These are phyloP conservation scores for Exophiala viscosa DNA, from an alignment of 2,329 filamentous ascomycete genomes.

Conservation along the genomic window DNA sequence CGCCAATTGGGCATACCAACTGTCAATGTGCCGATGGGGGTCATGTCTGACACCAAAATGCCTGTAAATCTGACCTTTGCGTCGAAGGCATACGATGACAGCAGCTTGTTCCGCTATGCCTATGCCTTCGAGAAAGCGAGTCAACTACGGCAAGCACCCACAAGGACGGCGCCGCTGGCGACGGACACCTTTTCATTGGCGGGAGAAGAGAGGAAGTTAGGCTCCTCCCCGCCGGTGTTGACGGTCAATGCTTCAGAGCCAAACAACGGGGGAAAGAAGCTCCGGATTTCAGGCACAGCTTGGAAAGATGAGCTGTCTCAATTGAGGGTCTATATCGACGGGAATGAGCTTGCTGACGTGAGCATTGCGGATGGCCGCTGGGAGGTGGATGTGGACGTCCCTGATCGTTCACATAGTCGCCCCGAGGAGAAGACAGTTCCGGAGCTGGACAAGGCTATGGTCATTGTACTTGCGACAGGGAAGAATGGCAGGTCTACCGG, in stretches of 20 bases:
- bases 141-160: not conserved
- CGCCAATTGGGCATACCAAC: slow-evolving; percentile 30
- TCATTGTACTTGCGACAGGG: slow-evolving; percentile 4
- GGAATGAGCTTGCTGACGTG: not conserved
- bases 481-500: slow-evolving; percentile 3
- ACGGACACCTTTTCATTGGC: not conserved
- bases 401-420: not conserved
- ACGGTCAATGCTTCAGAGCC: not conserved
- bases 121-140: slow-evolving; percentile 28
- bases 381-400: not conserved
- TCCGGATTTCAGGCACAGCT: not conserved
- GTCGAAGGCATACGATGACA: slow-evolving; percentile 28
- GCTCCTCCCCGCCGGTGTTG: not conserved
- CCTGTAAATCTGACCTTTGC: slow-evolving; percentile 31
- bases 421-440: slow-evolving; percentile 5
- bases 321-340: slow-evolving; percentile 1
- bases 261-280: slow-evolving; percentile 2
- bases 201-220: not conserved
- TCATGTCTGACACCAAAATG: slow-evolving; percentile 27
- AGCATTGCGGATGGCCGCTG: not conserved
- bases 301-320: not conserved
- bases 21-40: slow-evolving; percentile 29
- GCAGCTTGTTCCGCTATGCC: slow-evolving; percentile 26
- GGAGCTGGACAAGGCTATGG: not conserved
- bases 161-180: slow-evolving; percentile 2